Percentiles rank a stretch among this genome's conserved stretches.
Evolutionary conservation across 257 asterid species (phyloP).

Genomic region (Oldenlandia corymbosa): DNA sequence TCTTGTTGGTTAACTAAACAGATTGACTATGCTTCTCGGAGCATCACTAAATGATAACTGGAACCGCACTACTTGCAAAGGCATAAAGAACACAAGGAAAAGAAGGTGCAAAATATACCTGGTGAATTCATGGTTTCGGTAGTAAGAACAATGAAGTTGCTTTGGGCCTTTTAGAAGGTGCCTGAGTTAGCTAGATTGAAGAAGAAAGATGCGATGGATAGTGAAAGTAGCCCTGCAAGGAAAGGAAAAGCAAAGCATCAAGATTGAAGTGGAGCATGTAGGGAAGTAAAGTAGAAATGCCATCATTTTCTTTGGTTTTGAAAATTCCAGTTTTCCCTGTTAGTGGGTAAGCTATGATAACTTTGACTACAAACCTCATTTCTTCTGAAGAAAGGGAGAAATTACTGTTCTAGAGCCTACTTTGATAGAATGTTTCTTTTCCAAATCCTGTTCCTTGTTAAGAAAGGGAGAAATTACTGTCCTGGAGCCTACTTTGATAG

Average conservation of each 20-base stretch:
- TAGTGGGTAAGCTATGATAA: constrained; percentile 34
- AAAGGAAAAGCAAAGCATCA: constrained; percentile 5
- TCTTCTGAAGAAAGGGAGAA: no score
- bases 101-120: constrained; percentile 17
- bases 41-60: background rate
- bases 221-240: background rate
- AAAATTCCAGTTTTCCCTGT: constrained; percentile 9
- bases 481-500: no score
- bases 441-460: no score
- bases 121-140: constrained; percentile 29
- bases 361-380: constrained; percentile 25
- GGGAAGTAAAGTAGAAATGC: constrained; percentile 34
- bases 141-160: background rate
- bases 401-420: no score
- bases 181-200: background rate
- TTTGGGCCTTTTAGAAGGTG: background rate
- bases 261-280: constrained; percentile 3
- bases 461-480: no score
- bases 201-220: constrained; percentile 6
- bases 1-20: no score
- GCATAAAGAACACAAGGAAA: background rate
- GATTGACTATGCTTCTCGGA: no score
- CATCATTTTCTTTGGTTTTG: constrained; percentile 16
- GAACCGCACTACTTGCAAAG: background rate
- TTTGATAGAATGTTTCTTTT: no score